Conservation (phyloP, 805 yeast species). For the Kluyveromyces starmeri region DNA sequence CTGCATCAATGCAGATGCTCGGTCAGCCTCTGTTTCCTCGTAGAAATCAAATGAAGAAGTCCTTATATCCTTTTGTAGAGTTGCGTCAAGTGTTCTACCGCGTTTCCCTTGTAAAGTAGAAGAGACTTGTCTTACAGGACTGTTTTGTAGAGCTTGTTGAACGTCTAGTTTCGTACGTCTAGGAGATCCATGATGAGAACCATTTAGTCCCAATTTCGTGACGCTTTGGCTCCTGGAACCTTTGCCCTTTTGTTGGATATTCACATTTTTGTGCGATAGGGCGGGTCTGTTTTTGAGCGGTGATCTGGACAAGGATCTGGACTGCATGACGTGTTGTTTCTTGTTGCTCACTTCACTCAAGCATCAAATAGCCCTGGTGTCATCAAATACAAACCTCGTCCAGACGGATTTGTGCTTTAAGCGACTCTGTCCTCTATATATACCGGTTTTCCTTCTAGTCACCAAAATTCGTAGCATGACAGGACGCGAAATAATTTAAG, state of each 20-base stretch:
- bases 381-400: no score
- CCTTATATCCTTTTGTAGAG: neutral
- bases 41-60: slow-evolving; percentile 11
- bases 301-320: no score
- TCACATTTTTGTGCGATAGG: slow-evolving; percentile 17
- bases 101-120: neutral
- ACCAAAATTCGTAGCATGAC: no score
- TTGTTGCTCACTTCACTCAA: no score
- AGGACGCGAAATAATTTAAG: no score
- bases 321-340: no score
- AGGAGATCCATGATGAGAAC: slow-evolving; percentile 6
- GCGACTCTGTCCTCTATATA: no score
- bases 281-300: slow-evolving; percentile 19
- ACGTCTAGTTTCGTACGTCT: slow-evolving; percentile 11
- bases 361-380: no score
- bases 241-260: slow-evolving; percentile 5
- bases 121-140: slow-evolving; percentile 13
- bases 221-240: slow-evolving; percentile 10
- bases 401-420: no score
- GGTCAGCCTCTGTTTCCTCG: slow-evolving; percentile 17
- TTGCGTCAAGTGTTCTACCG: no score
- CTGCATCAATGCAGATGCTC: slow-evolving; percentile 11
- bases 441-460: no score
- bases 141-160: slow-evolving; percentile 11
- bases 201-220: neutral